Base-by-base conservation (phyloP, 768 basidiomycete species). In the Calocybe cyanea region DNA sequence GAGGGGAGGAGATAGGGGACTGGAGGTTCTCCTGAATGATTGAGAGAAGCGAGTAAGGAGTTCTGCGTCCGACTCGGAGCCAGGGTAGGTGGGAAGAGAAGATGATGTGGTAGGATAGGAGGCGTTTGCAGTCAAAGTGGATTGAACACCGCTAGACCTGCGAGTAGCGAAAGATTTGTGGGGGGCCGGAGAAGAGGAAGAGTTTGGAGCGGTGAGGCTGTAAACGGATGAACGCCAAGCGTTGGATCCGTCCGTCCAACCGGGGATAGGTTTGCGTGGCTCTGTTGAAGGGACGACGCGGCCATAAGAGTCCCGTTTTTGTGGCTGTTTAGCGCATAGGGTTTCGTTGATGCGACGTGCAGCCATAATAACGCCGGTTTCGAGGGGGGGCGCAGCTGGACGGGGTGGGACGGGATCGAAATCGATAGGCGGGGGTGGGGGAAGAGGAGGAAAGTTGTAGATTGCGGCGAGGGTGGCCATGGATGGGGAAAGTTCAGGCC, bases 191-290 rank as follows among this genome's bases (percentile, higher is more conserved):
- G 60, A 59, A 42, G 61, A 56, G 13, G 63, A 54, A 14, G 63
- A 54, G 56, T 67, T 58, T 38, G 72, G 73, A 2, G 73, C 57
- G 2, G 72, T 59, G 48, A 81, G 68, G 42, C 68, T 71, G 61
- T 87, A 87, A 1, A 84, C 73, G 3, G 69, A 67, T 0, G 80
- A 67, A n/a, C 85, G 78, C 85, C 85, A 87, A 0, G 77, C 80
- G 44, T 78, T 69, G 18, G 71, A 74, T 41, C 80, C 78, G 49
- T 86, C 84, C 1, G 76, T 83, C 85, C 85, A 86, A 11, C 85
- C 85, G 0, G 81, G 78, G 23, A 84, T 73, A 5, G 67, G 63
- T 18, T 70, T 70, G 37, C 64, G 68, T 2, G 69, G 67, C 51
- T 68, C 66, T 7, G 58, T 55, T 11, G 63, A 54, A 54, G n/a